phyloP scores from a whole-genome alignment of 257 asterid genomes.

The Sherardia arvensis region DNA sequence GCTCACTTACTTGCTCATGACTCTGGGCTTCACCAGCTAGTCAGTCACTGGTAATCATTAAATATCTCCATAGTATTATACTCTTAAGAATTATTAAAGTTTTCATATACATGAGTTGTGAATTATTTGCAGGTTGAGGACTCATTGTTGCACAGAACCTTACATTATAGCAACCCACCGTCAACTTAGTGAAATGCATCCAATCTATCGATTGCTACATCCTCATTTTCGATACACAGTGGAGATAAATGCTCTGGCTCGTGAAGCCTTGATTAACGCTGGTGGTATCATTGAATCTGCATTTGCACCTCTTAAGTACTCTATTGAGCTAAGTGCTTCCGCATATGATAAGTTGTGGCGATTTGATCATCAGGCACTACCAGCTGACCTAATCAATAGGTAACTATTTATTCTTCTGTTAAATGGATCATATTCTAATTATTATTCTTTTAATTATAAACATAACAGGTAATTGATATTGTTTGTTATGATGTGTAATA shows the following conservation, averaged over 20 bases:
- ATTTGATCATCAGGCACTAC: conserved; percentile 61
- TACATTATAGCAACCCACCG: conserved; percentile 64
- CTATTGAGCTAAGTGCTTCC: conserved; percentile 45
- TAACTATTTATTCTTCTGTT: conserved; percentile 16
- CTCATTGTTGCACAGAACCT: conserved; percentile 70
- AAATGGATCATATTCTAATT: no score
- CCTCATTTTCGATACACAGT: conserved; percentile 82
- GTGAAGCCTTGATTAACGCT: conserved; percentile 45
- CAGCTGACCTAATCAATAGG: conserved; percentile 63
- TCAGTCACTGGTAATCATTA: conserved; percentile 58
- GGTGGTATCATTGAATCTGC: conserved; percentile 53
- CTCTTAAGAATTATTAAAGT: no score
- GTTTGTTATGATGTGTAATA: no score
- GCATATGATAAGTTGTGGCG: conserved; percentile 61
- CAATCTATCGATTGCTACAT: conserved; percentile 47
- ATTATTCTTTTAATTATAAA: no score
- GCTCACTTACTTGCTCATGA: conserved; percentile 70
- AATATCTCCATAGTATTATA: no score
- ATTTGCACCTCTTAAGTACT: conserved; percentile 38
- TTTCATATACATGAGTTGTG: no score
- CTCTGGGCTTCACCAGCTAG: conserved; percentile 61
- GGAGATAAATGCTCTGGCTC: conserved; percentile 80
- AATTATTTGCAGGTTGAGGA: conserved; percentile 67
- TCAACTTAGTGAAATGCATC: conserved; percentile 78
- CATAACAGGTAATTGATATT: no score